These are phyloP conservation scores for Jimgerdemannia flammicorona DNA, from an alignment of 192 early-diverging fungal genomes.

Conservation along the genomic window DNA sequence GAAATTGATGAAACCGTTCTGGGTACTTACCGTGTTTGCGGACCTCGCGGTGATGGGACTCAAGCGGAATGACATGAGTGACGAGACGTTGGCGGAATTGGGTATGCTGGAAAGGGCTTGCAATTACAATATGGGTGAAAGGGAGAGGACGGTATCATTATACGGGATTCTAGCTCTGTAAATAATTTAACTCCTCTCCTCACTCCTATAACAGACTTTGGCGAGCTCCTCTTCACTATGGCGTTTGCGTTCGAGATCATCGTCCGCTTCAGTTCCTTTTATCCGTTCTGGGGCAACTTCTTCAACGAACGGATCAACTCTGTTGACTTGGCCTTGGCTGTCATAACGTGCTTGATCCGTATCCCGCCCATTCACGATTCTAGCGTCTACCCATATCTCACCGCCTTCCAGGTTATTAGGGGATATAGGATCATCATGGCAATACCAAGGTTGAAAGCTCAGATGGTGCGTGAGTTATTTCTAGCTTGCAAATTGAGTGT, in stretches of 20 bases:
- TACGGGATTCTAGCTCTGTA: not conserved
- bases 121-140: not conserved
- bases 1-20: conserved; percentile 25
- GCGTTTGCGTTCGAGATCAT: conserved; percentile 45
- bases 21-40: conserved; percentile 38
- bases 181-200: conserved; percentile 1
- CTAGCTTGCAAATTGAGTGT: not conserved
- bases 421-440: conserved; percentile 49
- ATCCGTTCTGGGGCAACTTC: conserved; percentile 30
- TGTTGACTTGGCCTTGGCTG: conserved; percentile 42
- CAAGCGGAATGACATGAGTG: conserved; percentile 27
- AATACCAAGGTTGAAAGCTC: conserved; percentile 35
- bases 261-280: conserved; percentile 32
- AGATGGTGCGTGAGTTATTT: conserved; percentile 34
- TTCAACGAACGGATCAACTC: conserved; percentile 39
- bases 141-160: not conserved
- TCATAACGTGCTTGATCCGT: conserved; percentile 46
- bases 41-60: conserved; percentile 49
- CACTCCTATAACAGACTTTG: conserved; percentile 20
- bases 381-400: conserved; percentile 42
- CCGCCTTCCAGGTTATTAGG: conserved; percentile 48
- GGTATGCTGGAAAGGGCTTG: conserved; percentile 14
- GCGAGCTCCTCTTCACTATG: conserved; percentile 44
- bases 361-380: conserved; percentile 40
- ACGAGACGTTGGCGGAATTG: conserved; percentile 13